A percentile compares a stretch with the other conserved stretches of the same genome.
These are phyloP conservation scores for Coemansia asiatica DNA, from an alignment of 192 early-diverging fungal species.

Conservation along the genomic window DNA sequence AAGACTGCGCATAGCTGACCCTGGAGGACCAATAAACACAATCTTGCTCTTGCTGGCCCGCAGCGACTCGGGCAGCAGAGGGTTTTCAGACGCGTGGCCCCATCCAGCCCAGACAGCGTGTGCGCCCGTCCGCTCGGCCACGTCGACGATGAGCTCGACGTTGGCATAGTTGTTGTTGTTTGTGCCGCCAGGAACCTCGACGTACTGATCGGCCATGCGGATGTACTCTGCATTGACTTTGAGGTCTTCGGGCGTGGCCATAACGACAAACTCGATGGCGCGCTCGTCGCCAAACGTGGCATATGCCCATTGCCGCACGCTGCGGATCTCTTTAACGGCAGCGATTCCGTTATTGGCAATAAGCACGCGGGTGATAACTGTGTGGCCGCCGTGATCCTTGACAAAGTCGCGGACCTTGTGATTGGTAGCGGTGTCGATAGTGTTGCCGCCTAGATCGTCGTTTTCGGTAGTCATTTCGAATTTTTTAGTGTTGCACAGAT, in stretches of 20 bases:
- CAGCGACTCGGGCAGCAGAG: slow-evolving; percentile 89
- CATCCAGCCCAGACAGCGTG: slow-evolving; percentile 98
- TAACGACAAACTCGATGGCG: slow-evolving; percentile 94
- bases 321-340: slow-evolving; percentile 98
- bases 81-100: slow-evolving; percentile 99
- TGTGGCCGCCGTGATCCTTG: slow-evolving; percentile 73
- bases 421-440: slow-evolving; percentile 62
- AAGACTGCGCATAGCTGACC: slow-evolving; percentile 95
- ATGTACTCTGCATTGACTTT: slow-evolving; percentile 98
- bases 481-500: too few species aligned
- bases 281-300: slow-evolving; percentile 96
- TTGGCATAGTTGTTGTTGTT: slow-evolving; percentile 99
- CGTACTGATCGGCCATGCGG: slow-evolving; percentile 98
- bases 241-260: slow-evolving; percentile 98
- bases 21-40: slow-evolving; percentile 96
- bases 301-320: slow-evolving; percentile 97
- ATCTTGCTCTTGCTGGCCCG: slow-evolving; percentile 75
- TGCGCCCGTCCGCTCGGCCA: slow-evolving; percentile 93
- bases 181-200: slow-evolving; percentile 96
- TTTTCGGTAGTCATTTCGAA: slow-evolving; percentile 9
- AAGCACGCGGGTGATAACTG: slow-evolving; percentile 89
- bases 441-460: slow-evolving; percentile 67
- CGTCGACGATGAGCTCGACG: slow-evolving; percentile 96
- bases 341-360: slow-evolving; percentile 99
- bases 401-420: slow-evolving; percentile 75